Evolutionary conservation across 1,139 yeast species (phyloP).

Genomic region (Tardiomyces depauwii): DNA sequence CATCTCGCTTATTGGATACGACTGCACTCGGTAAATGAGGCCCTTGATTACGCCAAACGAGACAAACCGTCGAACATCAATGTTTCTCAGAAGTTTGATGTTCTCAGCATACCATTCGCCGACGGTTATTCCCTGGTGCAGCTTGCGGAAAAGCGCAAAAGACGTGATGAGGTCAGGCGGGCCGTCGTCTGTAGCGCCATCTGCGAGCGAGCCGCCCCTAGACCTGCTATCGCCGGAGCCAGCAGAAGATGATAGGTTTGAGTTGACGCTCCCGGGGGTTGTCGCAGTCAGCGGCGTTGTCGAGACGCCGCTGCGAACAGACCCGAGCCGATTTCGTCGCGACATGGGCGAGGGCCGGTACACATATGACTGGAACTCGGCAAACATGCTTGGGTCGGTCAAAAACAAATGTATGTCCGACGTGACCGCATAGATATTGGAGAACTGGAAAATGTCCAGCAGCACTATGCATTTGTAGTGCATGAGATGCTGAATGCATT

Average conservation of each 20-base stretch:
- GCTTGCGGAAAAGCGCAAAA: conserved; percentile 66
- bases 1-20: conserved; percentile 46
- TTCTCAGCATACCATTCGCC: conserved; percentile 75
- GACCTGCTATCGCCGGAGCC: too few relatives aligned
- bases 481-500: conserved; percentile 83
- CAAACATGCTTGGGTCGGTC: conserved; percentile 54
- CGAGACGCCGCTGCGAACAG: not conserved
- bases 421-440: conserved; percentile 83
- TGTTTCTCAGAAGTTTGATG: conserved; percentile 41
- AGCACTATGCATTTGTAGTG: conserved; percentile 80
- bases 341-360: conserved; percentile 11
- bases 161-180: conserved; percentile 34
- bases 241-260: not conserved
- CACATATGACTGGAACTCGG: conserved; percentile 79
- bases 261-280: not conserved
- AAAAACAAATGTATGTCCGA: conserved; percentile 61
- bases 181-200: not conserved
- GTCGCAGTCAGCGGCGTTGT: not conserved
- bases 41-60: conserved; percentile 82
- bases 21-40: conserved; percentile 66
- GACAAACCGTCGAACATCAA: conserved; percentile 75
- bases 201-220: too few relatives aligned
- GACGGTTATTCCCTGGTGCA: conserved; percentile 69
- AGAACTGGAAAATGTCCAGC: conserved; percentile 79
- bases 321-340: too few relatives aligned